Percentiles rank a stretch among this genome's conserved stretches.
Evolutionary conservation across 2,329 filamentous ascomycete genomes (phyloP).

Genomic region (Pseudocercospora fuligena): DNA sequence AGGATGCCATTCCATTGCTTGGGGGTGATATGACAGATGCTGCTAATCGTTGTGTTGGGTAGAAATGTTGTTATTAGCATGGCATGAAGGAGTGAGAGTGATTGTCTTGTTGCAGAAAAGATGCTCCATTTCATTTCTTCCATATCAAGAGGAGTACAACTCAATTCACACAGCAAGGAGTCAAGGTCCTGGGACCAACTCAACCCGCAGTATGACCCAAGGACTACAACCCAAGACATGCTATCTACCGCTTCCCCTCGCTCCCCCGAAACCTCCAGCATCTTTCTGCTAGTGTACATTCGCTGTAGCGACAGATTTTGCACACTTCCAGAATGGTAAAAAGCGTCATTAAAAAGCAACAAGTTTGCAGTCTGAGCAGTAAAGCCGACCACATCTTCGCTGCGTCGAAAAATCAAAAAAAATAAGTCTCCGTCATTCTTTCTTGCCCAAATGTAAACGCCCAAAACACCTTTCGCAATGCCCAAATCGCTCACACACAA

Average conservation of each 20-base stretch:
- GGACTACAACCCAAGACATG: slow-evolving; percentile 3
- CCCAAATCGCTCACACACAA: background rate
- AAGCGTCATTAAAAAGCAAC: background rate
- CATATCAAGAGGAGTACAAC: slow-evolving; percentile 10
- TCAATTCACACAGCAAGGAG: background rate
- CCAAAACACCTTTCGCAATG: background rate
- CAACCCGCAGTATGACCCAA: background rate
- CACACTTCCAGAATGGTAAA: background rate
- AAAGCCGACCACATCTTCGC: background rate
- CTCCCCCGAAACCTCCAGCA: background rate
- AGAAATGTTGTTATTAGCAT: too few species aligned
- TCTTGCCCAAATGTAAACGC: background rate
- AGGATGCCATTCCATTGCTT: too few species aligned
- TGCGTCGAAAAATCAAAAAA: background rate
- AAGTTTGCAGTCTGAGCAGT: background rate
- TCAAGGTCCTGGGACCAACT: slow-evolving; percentile 5
- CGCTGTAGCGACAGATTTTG: slow-evolving; percentile 11
- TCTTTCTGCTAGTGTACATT: slow-evolving; percentile 7
- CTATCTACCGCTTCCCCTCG: background rate
- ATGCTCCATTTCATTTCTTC: background rate
- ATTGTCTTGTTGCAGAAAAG: background rate
- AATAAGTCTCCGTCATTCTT: background rate
- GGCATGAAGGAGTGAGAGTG: background rate
- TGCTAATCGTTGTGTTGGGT: too few species aligned
- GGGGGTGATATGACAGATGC: too few species aligned